Conservation (phyloP, 2,329 filamentous ascomycete species). For the Sporothrix phasma region DNA sequence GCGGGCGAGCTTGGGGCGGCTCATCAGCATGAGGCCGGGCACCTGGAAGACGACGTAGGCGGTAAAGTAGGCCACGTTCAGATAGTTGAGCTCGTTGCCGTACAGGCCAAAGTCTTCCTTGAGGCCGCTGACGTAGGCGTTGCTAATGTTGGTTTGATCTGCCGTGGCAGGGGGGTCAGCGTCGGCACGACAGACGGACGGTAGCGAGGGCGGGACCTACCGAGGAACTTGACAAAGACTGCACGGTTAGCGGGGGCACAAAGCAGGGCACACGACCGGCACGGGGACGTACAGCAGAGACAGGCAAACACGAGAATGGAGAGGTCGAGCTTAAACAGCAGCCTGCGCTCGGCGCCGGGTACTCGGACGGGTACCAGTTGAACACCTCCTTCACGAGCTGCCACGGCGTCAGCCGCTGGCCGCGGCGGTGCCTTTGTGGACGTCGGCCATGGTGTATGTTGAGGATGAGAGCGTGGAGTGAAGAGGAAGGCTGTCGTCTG, state of each 20-base stretch:
- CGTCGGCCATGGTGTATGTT: not conserved
- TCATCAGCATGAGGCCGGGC: conserved; percentile 26
- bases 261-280: not conserved
- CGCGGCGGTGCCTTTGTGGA: not conserved
- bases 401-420: conserved; percentile 13
- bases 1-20: conserved; percentile 24
- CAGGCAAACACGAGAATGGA: conserved; percentile 27
- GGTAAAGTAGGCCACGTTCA: conserved; percentile 33
- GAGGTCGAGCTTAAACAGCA: conserved; percentile 27
- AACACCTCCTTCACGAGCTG: conserved; percentile 27
- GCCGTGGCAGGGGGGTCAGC: not conserved
- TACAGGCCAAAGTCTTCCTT: conserved; percentile 30
- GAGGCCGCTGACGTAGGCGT: conserved; percentile 31
- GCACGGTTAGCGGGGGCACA: not conserved
- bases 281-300: conserved; percentile 25
- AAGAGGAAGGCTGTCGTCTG: not conserved
- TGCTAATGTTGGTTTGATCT: conserved; percentile 29
- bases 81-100: conserved; percentile 32
- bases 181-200: not conserved
- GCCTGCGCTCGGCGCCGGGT: conserved; percentile 25
- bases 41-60: conserved; percentile 30
- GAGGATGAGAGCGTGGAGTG: not conserved
- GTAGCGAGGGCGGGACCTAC: conserved; percentile 12
- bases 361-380: conserved; percentile 28
- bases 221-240: conserved; percentile 29